phyloP scores from a whole-genome alignment of 305 asterid genomes.

The Rubia balearica region DNA sequence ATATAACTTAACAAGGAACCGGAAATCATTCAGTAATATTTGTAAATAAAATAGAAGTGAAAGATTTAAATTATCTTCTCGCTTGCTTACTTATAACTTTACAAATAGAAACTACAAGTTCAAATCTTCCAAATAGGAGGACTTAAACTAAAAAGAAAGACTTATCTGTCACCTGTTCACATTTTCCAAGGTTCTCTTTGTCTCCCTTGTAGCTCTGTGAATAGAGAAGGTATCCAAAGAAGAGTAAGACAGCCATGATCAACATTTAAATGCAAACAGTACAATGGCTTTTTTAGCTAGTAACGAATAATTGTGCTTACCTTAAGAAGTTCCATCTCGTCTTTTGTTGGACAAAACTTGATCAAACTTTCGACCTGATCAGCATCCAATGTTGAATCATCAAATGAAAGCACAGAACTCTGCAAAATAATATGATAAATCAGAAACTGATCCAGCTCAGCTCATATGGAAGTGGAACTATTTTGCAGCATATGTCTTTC shows the following conservation, averaged over 20 bases:
- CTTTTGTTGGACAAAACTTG: conserved; percentile 86
- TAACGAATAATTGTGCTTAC: conserved; percentile 20
- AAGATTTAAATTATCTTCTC: neutral
- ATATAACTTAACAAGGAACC: neutral
- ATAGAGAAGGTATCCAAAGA: conserved; percentile 15
- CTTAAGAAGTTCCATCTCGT: conserved; percentile 74
- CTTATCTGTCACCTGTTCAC: conserved; percentile 55
- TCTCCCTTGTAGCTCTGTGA: conserved; percentile 73
- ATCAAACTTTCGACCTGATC: conserved; percentile 90
- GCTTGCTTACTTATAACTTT: neutral
- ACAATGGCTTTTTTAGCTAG: neutral
- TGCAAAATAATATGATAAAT: conserved; percentile 25
- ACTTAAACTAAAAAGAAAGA: neutral
- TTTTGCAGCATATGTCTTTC: neutral
- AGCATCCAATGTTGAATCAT: conserved; percentile 63
- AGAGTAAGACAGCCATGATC: conserved; percentile 19
- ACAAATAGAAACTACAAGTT: neutral
- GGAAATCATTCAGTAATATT: neutral
- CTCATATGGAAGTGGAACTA: neutral
- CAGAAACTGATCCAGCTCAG: neutral
- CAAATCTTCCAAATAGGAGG: neutral
- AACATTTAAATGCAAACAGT: neutral
- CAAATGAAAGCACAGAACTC: conserved; percentile 71
- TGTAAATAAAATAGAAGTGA: neutral
- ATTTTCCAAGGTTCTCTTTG: conserved; percentile 74